Percentiles rank a stretch among this genome's conserved stretches.
These are phyloP conservation scores for Backusella australiensis DNA, from an alignment of 192 early-diverging fungal species.

Conservation along the genomic window DNA sequence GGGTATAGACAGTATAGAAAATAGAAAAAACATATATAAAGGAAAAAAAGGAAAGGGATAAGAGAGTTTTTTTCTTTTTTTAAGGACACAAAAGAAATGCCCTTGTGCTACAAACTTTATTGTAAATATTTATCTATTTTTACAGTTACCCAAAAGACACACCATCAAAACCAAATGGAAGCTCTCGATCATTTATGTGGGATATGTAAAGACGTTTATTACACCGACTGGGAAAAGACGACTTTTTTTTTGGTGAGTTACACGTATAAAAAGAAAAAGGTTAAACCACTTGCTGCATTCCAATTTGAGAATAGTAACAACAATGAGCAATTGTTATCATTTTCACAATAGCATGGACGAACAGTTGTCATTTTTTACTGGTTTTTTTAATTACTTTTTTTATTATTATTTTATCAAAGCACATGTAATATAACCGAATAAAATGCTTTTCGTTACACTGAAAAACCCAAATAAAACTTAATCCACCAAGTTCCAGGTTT, in stretches of 20 bases:
- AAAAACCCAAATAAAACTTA: neutral
- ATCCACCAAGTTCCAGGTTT: conserved; percentile 71
- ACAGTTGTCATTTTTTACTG: neutral
- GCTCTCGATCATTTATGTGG: neutral
- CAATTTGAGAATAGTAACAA: neutral
- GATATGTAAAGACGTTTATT: neutral
- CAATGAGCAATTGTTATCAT: neutral
- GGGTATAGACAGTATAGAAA: neutral
- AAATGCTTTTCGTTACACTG: neutral
- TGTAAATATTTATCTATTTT: neutral
- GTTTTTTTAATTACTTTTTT: neutral
- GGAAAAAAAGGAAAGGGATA: neutral
- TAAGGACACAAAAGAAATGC: neutral
- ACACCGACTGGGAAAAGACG: neutral
- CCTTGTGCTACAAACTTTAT: neutral
- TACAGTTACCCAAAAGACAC: neutral
- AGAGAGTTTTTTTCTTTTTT: neutral
- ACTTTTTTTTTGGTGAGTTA: neutral
- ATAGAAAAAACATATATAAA: conserved; percentile 3
- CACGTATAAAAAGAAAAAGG: neutral
- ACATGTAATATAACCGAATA: conserved; percentile 4
- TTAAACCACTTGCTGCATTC: neutral
- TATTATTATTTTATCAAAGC: neutral
- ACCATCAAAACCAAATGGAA: neutral
- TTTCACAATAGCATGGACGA: neutral